Evolutionary conservation across 495 filamentous ascomycete species (phyloP), one percentile per base, ranked within the genome.

Genomic region (Neurospora sp.): DNA sequence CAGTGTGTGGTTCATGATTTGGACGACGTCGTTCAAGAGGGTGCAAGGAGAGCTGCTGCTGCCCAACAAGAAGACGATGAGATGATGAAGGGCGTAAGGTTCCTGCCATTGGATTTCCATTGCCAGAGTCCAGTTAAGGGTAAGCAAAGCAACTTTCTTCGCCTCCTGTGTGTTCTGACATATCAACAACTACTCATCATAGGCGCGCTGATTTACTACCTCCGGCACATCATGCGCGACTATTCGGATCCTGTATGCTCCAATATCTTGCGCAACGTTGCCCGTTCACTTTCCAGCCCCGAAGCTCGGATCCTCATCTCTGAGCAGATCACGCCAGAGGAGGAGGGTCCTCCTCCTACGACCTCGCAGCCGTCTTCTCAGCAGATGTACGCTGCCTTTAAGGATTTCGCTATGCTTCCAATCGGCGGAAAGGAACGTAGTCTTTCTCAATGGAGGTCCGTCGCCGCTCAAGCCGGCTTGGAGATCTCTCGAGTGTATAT

Each of bases 401-500:
- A 81, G 72, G 81, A 83, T 73, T 75, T 78, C 40, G 68, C 79
- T 6, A 83, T 84, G 81, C 72, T 84, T 22, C 73, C 76, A 6
- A 77, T 83, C 22, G 80, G 78, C 35, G 80, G 81, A 3, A 83
- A 82, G 74, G 82, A 84, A 71, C 76, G 82, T 1, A 76, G 80
- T n/a, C 71, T 79, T 68, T 70, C 70, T 10, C 75, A 81, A 61
- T 83, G 80, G 42, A 68, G 41, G 14, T 71, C 65, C 4, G 69
- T 83, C 1, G 75, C 79, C 7, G 71, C 73, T 12, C 74, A 69
- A 0, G 81, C 79, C 8, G 80, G 81, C 4, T 48, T 84, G 71
- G 71, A 72, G 38, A 65, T 83, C 7, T 74, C 78, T 16, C 78
- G 74, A n/a, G 76, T 83, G 37, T 81, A 44, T n/a, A 48, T 73